Base-by-base conservation (phyloP, 352 stramenopile genomes). In the Proteromonas lacertae region DNA sequence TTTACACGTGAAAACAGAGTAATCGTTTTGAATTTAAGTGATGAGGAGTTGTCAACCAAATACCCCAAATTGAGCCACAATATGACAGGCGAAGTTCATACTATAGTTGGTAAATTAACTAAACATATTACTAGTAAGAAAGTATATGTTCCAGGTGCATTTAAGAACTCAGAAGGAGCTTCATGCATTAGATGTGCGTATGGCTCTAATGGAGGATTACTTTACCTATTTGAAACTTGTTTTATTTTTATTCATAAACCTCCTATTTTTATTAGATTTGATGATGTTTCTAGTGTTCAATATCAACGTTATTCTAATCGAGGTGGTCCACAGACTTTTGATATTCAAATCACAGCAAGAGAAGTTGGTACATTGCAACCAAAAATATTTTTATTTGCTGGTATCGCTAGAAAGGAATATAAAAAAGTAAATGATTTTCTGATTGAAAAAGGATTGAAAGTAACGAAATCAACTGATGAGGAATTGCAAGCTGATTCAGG, bases 171-270 rank as follows among this genome's bases (percentile, higher is more conserved):
- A 7, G 28, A 29, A 23, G 22, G 14, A 22, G 23, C 2, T 22
- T 7, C n/a, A 4, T 32, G 34, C 14, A 60, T 89, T 42, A 77
- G 78, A 38, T 86, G 70, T 41, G 62, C 69, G 25, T 56, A 87
- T 34, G 84, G 82, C 35, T 80, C 82, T 18, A 88, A 91, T 51
- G 81, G 81, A 44, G 84, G 84, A 18, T 63, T 90, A 39, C 59
- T 97, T 9, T 96, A 93, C 52, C 80, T 79, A 22, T 34, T 53
- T 22, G 32, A 42, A 22, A 48, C 82, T 57, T 89, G 78, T 47
- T 94, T 97, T 55, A 88, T 96, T 59, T 97, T 95, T 50, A 94
- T 97, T 48, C 79, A 97, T 64, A 94, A 95, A 54, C 84, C 84
- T 17, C 90, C 82, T 38, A 75, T 88, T 17, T 70, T 94, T 43